Evolutionary conservation across 2,329 filamentous ascomycete species (phyloP).

Genomic region (Cladosporium sp.): DNA sequence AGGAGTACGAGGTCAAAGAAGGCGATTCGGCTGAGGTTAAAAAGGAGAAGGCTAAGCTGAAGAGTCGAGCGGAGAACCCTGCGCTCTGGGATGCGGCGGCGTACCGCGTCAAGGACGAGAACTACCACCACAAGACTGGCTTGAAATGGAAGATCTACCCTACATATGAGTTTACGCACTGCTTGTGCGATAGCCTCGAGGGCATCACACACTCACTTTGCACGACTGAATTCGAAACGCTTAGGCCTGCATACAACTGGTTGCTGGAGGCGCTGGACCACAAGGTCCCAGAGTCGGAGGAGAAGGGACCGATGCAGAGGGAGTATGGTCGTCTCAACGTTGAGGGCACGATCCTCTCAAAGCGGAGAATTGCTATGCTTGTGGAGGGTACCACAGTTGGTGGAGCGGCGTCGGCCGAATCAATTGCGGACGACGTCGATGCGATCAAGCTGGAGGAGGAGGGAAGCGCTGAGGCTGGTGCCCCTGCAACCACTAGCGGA

Average conservation of each 20-base stretch:
- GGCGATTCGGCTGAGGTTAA: constrained; percentile 30
- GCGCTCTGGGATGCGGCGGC: constrained; percentile 97
- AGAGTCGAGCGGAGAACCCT: constrained; percentile 65
- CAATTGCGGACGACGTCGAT: constrained; percentile 24
- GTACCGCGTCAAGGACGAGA: constrained; percentile 75
- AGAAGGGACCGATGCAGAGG: constrained; percentile 74
- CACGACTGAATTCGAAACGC: constrained; percentile 86
- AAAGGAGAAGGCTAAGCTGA: constrained; percentile 32
- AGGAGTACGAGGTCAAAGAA: constrained; percentile 31
- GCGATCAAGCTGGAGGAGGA: constrained; percentile 42
- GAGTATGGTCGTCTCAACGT: constrained; percentile 79
- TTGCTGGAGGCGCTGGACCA: constrained; percentile 76
- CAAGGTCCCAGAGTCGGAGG: constrained; percentile 61
- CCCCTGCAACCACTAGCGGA: constrained; percentile 21
- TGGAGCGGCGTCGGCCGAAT: constrained; percentile 22
- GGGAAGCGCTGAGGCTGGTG: constrained; percentile 32
- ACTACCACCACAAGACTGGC: constrained; percentile 73
- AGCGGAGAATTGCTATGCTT: constrained; percentile 76
- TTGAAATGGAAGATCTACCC: constrained; percentile 89
- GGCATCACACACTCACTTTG: constrained; percentile 88
- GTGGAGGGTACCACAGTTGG: constrained; percentile 58
- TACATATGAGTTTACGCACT: constrained; percentile 85
- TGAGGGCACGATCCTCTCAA: constrained; percentile 79
- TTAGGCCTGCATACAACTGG: constrained; percentile 86
- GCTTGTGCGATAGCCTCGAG: constrained; percentile 88